These are phyloP conservation scores for Urtica urens DNA, from an alignment of 306 rosid genomes.

Conservation along the genomic window DNA sequence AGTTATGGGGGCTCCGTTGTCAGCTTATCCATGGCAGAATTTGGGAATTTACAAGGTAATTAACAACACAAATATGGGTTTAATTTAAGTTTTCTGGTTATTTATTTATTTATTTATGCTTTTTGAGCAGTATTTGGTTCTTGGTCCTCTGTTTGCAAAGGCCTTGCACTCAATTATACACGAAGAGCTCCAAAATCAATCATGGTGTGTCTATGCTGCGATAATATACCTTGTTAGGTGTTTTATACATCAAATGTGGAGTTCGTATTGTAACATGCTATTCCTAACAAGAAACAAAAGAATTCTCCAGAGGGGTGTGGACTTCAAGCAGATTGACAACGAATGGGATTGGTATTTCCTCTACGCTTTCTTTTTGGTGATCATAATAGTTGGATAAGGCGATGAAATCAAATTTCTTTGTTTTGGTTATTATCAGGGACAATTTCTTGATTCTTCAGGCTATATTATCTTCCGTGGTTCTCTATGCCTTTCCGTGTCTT, in stretches of 20 bases:
- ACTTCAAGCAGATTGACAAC: conserved; percentile 76
- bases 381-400: neutral
- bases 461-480: conserved; percentile 33
- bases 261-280: conserved; percentile 39
- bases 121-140: conserved; percentile 38
- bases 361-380: neutral
- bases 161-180: conserved; percentile 31
- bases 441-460: conserved; percentile 77
- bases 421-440: conserved; percentile 38
- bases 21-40: conserved; percentile 88
- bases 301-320: conserved; percentile 51
- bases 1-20: conserved; percentile 58
- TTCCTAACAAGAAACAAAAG: conserved; percentile 52
- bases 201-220: conserved; percentile 63
- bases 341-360: conserved; percentile 78
- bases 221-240: conserved; percentile 37
- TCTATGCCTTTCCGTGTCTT: conserved; percentile 39
- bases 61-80: neutral
- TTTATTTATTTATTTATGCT: neutral
- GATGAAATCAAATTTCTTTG: neutral
- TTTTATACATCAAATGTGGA: conserved; percentile 33
- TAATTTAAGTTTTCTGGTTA: neutral
- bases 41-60: conserved; percentile 65
- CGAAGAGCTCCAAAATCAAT: conserved; percentile 27
- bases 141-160: conserved; percentile 56